Evolutionary conservation across 768 basidiomycete genomes (phyloP).

Genomic region (Pulveroboletus sp.): DNA sequence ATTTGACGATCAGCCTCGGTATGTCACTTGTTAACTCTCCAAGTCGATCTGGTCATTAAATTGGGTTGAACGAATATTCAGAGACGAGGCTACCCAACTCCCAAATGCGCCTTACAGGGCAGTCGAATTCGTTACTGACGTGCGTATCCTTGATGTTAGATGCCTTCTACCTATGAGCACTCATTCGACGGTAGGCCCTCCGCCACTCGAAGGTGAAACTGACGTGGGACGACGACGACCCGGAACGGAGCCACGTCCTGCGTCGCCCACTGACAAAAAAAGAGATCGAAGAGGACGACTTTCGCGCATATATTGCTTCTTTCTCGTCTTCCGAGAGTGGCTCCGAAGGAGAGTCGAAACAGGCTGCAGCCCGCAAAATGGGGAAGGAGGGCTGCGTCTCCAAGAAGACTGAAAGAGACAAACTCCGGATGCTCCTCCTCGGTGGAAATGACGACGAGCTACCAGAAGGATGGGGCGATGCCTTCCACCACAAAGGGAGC

Average conservation of each 20-base stretch:
- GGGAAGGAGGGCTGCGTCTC: conserved; percentile 20
- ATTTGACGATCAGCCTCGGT: conserved; percentile 78
- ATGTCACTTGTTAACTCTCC: neutral
- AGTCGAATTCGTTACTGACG: conserved; percentile 90
- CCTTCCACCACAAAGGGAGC: conserved; percentile 22
- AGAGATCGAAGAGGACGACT: conserved; percentile 90
- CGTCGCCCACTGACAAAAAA: conserved; percentile 73
- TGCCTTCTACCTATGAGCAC: neutral
- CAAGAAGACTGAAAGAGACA: conserved; percentile 52
- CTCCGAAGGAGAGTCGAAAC: conserved; percentile 25
- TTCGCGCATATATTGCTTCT: conserved; percentile 71
- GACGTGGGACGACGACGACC: conserved; percentile 98
- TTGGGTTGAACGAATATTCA: conserved; percentile 25
- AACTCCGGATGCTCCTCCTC: conserved; percentile 73
- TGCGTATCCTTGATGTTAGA: conserved; percentile 35
- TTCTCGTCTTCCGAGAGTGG: conserved; percentile 62
- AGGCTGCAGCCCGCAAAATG: conserved; percentile 5
- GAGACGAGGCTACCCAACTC: conserved; percentile 81
- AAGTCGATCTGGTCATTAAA: neutral
- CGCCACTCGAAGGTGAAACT: conserved; percentile 97
- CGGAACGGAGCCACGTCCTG: conserved; percentile 75
- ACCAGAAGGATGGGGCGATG: conserved; percentile 80
- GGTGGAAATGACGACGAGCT: conserved; percentile 59
- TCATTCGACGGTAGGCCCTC: conserved; percentile 57
- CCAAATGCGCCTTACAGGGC: conserved; percentile 57